Evolutionary conservation across 2,329 filamentous ascomycete species (phyloP).

Genomic region (Trichoderma afroharzianum): DNA sequence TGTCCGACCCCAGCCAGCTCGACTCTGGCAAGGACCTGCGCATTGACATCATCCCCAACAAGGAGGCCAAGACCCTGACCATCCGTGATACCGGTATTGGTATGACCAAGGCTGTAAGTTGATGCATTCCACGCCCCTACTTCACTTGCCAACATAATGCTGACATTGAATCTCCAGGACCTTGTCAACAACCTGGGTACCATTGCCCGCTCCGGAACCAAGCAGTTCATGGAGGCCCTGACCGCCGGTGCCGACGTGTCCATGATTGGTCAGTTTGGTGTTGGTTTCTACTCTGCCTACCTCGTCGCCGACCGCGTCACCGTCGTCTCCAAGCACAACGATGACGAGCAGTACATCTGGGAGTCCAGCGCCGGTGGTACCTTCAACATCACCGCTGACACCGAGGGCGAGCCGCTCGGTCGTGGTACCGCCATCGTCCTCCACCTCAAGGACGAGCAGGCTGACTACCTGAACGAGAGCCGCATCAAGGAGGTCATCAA

Average conservation of each 20-base stretch:
- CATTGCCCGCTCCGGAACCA: slow-evolving; percentile 97
- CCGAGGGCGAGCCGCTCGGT: slow-evolving; percentile 83
- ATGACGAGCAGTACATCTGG: slow-evolving; percentile 99
- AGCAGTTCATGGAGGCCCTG: slow-evolving; percentile 99
- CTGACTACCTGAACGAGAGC: slow-evolving; percentile 95
- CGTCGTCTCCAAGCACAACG: slow-evolving; percentile 98
- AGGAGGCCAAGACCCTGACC: slow-evolving; percentile 95
- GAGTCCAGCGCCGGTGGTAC: slow-evolving; percentile 96
- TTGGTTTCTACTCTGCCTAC: slow-evolving; percentile 99
- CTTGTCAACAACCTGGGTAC: slow-evolving; percentile 99
- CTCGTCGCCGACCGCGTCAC: slow-evolving; percentile 95
- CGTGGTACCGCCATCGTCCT: slow-evolving; percentile 98
- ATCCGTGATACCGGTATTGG: slow-evolving; percentile 98
- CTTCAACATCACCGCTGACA: slow-evolving; percentile 89
- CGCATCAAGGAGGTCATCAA: slow-evolving; percentile 99
- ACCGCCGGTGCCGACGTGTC: slow-evolving; percentile 98
- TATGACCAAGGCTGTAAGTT: slow-evolving; percentile 98
- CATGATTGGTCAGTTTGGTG: slow-evolving; percentile 99
- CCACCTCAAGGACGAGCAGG: slow-evolving; percentile 99
- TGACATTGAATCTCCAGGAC: slow-evolving; percentile 53
- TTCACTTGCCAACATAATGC: not conserved
- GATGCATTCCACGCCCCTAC: not conserved
- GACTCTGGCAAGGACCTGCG: slow-evolving; percentile 96
- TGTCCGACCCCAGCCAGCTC: slow-evolving; percentile 96
- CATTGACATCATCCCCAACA: slow-evolving; percentile 98